phyloP scores from a whole-genome alignment of 2,329 filamentous ascomycete species.

The Phyllosticta paracitricarpa region DNA sequence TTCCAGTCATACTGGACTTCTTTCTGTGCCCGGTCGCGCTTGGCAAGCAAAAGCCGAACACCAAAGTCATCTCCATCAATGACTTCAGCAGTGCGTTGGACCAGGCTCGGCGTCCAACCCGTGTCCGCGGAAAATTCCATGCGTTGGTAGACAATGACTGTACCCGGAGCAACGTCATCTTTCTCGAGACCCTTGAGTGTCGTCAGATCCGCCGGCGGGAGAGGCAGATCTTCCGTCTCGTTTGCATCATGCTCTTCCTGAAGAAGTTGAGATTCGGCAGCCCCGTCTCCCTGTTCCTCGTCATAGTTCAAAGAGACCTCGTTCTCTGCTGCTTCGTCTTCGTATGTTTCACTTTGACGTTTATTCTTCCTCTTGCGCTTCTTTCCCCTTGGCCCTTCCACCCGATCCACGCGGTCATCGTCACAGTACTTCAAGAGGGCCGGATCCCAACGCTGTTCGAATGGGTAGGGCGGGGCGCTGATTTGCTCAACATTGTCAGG shows the following conservation, averaged over 20 bases:
- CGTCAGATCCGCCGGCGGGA: slow-evolving; percentile 48
- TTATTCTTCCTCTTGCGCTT: slow-evolving; percentile 43
- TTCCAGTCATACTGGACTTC: slow-evolving; percentile 56
- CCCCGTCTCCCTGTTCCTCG: slow-evolving; percentile 20
- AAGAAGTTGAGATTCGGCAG: slow-evolving; percentile 21
- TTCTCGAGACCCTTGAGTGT: slow-evolving; percentile 42
- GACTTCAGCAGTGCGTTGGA: slow-evolving; percentile 50
- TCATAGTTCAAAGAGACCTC: slow-evolving; percentile 34
- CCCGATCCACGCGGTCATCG: slow-evolving; percentile 21
- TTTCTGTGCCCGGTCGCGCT: slow-evolving; percentile 49
- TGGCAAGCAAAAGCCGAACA: slow-evolving; percentile 56
- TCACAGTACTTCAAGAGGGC: slow-evolving; percentile 49
- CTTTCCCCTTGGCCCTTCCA: slow-evolving; percentile 42
- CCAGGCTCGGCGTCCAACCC: slow-evolving; percentile 56
- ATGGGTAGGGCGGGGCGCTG: slow-evolving; percentile 76
- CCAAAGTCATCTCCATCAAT: slow-evolving; percentile 42
- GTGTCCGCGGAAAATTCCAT: slow-evolving; percentile 51
- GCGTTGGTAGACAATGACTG: slow-evolving; percentile 61
- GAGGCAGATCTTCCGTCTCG: slow-evolving; percentile 49
- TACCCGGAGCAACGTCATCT: slow-evolving; percentile 44
- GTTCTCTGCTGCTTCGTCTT: slow-evolving; percentile 26
- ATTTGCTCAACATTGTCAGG: slow-evolving; percentile 33
- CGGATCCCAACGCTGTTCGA: slow-evolving; percentile 79
- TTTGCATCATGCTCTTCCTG: slow-evolving; percentile 16
- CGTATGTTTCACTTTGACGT: slow-evolving; percentile 20